phyloP scores from a whole-genome alignment of 768 basidiomycete species.

The Termitomyces sp. region DNA sequence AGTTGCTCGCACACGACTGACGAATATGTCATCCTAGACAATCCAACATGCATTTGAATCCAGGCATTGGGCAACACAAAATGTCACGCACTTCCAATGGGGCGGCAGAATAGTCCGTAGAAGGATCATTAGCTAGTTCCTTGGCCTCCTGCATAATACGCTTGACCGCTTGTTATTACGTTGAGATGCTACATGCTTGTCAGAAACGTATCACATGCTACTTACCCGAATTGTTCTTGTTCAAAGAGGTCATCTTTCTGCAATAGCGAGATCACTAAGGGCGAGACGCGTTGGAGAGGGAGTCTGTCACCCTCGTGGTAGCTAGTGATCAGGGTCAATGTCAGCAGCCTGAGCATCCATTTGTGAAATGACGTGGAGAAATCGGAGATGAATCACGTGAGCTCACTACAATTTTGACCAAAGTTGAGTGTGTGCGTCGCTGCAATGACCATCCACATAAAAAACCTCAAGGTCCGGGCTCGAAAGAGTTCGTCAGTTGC shows the following conservation, averaged over 20 bases:
- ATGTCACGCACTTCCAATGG: constrained; percentile 58
- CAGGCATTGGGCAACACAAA: not conserved
- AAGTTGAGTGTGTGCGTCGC: constrained; percentile 2
- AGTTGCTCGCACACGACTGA: constrained; percentile 32
- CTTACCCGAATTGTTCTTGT: constrained; percentile 87
- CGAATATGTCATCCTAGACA: constrained; percentile 82
- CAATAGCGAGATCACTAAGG: not conserved
- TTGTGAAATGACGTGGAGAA: constrained; percentile 16
- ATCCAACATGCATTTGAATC: constrained; percentile 4
- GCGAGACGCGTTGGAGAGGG: constrained; percentile 57
- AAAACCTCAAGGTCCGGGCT: constrained; percentile 77
- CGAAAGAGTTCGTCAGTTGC: constrained; percentile 52
- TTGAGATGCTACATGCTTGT: not conserved
- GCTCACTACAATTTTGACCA: constrained; percentile 3
- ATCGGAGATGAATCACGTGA: constrained; percentile 15
- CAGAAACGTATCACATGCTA: not conserved
- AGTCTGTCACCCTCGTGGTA: not conserved
- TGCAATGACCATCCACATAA: constrained; percentile 58
- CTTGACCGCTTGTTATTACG: constrained; percentile 68
- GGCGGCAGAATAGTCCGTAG: constrained; percentile 85
- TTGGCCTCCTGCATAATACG: constrained; percentile 95
- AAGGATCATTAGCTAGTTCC: constrained; percentile 82
- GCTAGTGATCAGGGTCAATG: not conserved
- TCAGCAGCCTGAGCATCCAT: too few species aligned
- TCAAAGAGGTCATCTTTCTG: constrained; percentile 43